Evolutionary conservation across 192 early-diverging fungal genomes (phyloP), one percentile per base, ranked within the genome.

Genomic region (Oehlia diaphana): DNA sequence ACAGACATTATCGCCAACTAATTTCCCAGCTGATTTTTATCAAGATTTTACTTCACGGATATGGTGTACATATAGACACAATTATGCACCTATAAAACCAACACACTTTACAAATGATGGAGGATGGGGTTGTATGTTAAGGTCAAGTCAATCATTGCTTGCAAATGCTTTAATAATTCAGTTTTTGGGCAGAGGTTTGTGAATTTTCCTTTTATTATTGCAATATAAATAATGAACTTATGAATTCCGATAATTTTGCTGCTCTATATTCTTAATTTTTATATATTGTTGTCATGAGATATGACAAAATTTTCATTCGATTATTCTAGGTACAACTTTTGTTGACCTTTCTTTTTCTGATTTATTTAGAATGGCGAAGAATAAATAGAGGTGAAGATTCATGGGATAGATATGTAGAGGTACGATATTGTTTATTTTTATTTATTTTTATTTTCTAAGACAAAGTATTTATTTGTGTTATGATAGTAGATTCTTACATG

Each of bases 41-140:
- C 83, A 82, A n/a, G 96, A 98, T 85, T 97, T 97, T 84, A 85
- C 86, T 19, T 88, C 88, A 31, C 88, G 93, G n/a, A 86, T 94
- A 26, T 98, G 98, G 97, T 92, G 95, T 82, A 98, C 97, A 3
- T 99, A 99, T 82, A 88, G 98, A 73, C 90, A 94, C 76, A 89
- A 90, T 50, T 99, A 94, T 84, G 91, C 95, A 12, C 91, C 94
- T 3, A 96, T 99, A 77, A 82, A 88, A 72, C 86, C 93, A 9
- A 91, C 92, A 26, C 83, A 81, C 58, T 95, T 91, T 77, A 97
- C 95, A 23, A 92, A 91, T 10, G 98, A 99, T 82, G 88, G 91
- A 65, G 95, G 95, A 6, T 96, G 96, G 96, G 98, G 98, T 0
- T 99, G 98, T 85, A 99, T 99, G 98, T 83, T 99, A 71, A 84